A percentile compares a stretch with the other conserved stretches of the same genome.
phyloP scores from a whole-genome alignment of 2,329 filamentous ascomycete species.

The Thielaviopsis cerberus region DNA sequence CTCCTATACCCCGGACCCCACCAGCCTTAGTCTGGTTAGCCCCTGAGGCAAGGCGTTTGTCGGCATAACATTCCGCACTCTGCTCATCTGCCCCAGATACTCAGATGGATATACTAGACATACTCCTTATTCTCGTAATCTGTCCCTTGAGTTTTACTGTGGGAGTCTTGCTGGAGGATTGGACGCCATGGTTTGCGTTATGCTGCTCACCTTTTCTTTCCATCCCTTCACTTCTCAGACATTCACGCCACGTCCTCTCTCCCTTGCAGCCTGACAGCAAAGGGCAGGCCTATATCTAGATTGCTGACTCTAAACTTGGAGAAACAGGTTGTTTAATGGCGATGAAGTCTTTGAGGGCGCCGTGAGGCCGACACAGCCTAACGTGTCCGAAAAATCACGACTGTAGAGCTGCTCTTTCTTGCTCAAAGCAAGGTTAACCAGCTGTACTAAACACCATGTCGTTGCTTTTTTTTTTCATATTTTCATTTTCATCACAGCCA shows the following conservation, averaged over 20 bases:
- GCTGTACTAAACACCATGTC: background rate
- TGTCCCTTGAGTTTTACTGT: background rate
- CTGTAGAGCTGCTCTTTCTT: background rate
- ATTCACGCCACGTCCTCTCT: background rate
- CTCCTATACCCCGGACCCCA: background rate
- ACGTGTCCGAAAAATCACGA: slow-evolving; percentile 11
- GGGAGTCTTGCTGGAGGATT: background rate
- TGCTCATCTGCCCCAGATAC: background rate
- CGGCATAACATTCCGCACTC: background rate
- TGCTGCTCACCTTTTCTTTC: background rate
- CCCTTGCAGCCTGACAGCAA: background rate
- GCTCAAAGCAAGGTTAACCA: background rate
- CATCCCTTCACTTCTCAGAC: background rate
- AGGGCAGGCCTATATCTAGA: background rate
- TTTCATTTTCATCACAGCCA: background rate
- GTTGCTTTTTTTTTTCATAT: background rate
- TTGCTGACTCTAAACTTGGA: background rate
- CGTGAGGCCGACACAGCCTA: background rate
- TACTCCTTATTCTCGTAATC: background rate
- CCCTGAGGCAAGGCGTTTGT: background rate
- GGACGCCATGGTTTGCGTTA: background rate
- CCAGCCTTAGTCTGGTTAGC: background rate
- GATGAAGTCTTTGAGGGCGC: slow-evolving; percentile 4
- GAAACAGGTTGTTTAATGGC: slow-evolving; percentile 10
- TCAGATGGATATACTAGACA: background rate